Percentiles rank a stretch among this genome's conserved stretches.
These are phyloP conservation scores for Ammopiptanthus mongolicus DNA, from an alignment of 306 rosid species.

Conservation along the genomic window DNA sequence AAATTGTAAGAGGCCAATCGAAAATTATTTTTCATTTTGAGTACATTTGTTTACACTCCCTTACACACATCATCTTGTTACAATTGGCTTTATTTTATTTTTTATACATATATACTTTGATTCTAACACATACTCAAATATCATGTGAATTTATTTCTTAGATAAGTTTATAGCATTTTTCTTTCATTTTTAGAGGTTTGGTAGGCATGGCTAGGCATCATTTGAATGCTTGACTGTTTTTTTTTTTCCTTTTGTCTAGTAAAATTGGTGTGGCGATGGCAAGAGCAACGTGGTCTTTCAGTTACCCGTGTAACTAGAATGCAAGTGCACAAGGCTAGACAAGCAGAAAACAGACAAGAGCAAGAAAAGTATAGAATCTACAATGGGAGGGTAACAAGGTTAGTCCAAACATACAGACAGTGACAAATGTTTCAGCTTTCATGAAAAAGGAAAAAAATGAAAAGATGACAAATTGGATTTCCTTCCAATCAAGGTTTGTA, in stretches of 20 bases:
- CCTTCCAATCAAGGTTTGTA: background rate
- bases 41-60: too few species aligned
- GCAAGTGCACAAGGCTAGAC: background rate
- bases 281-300: background rate
- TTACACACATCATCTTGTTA: too few species aligned
- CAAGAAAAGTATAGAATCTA: constrained; percentile 26
- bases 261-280: background rate
- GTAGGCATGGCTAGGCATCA: background rate
- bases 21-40: background rate
- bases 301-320: background rate
- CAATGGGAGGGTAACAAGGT: constrained; percentile 15
- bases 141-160: too few species aligned
- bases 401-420: constrained; percentile 17
- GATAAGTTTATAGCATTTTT: too few species aligned
- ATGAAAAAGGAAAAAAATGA: background rate
- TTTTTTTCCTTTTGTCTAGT: background rate
- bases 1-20: background rate
- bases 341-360: constrained; percentile 12
- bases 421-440: constrained; percentile 20
- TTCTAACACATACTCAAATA: too few species aligned
- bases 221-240: background rate
- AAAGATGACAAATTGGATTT: background rate
- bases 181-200: background rate
- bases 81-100: too few species aligned
- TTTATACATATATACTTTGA: too few species aligned